Conservation (phyloP, 75 land plant genomes). For the Pinus tabuliformis region DNA sequence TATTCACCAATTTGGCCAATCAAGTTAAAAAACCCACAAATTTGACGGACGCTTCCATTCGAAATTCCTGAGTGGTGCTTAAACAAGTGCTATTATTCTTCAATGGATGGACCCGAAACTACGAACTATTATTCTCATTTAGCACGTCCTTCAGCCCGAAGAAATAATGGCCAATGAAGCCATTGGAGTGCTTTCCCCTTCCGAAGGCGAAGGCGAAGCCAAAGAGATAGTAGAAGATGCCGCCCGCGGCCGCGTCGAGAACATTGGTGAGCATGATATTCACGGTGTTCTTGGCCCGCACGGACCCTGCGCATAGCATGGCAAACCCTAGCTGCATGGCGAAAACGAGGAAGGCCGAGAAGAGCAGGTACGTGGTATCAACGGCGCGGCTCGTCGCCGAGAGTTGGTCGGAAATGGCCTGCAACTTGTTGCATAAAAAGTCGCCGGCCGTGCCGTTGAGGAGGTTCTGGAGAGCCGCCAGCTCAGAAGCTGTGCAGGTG, state of each 20-base stretch:
- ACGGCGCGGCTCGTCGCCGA: conserved; percentile 44
- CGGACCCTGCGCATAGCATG: conserved; percentile 79
- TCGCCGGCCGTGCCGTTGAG: conserved; percentile 31
- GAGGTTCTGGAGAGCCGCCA: conserved; percentile 34
- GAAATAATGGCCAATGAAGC: conserved; percentile 64
- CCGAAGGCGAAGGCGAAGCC: conserved; percentile 77
- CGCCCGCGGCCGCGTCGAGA: conserved; percentile 73
- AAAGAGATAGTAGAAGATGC: conserved; percentile 63
- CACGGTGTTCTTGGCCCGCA: conserved; percentile 73
- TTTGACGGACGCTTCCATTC: too few species aligned
- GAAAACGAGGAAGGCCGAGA: conserved; percentile 83
- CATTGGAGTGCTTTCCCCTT: conserved; percentile 26
- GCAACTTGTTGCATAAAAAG: conserved; percentile 50
- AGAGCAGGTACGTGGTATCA: conserved; percentile 64
- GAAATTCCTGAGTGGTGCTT: too few species aligned
- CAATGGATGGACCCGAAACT: too few species aligned
- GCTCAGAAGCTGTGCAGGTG: conserved; percentile 28
- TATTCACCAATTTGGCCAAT: too few species aligned
- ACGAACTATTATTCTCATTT: too few species aligned
- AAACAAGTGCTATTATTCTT: too few species aligned
- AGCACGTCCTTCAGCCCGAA: conserved; percentile 45
- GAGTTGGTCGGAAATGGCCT: conserved; percentile 18
- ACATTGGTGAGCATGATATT: conserved; percentile 88
- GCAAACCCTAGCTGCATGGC: conserved; percentile 88
- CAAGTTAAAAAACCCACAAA: too few species aligned